Evolutionary conservation across 345 rosid genomes (phyloP).

Genomic region (Lepidium africanum): DNA sequence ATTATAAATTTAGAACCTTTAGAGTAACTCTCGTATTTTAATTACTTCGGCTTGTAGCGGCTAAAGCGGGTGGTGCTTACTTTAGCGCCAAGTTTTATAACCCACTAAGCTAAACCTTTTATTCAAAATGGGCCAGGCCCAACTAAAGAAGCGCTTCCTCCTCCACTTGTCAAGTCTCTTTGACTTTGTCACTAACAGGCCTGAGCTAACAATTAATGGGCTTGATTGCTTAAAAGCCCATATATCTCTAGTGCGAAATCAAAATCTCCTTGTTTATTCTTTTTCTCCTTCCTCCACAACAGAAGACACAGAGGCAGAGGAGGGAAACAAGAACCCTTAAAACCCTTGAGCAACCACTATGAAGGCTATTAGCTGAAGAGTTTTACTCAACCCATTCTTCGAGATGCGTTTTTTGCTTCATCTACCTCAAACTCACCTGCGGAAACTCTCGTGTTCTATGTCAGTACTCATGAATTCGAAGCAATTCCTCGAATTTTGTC

Average conservation of each 20-base stretch:
- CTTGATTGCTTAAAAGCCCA: background rate
- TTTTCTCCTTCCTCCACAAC: background rate
- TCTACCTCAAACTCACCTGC: slow-evolving; percentile 15
- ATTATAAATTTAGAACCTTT: background rate
- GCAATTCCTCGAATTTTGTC: slow-evolving; percentile 27
- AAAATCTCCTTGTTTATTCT: background rate
- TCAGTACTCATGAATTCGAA: slow-evolving; percentile 27
- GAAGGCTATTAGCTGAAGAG: background rate
- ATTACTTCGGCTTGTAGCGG: background rate
- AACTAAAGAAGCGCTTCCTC: background rate
- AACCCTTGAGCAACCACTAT: slow-evolving; percentile 18
- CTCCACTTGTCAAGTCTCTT: background rate
- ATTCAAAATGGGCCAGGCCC: background rate
- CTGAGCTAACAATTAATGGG: background rate
- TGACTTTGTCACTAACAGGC: background rate
- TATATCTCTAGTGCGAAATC: background rate
- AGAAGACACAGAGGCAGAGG: slow-evolving; percentile 4
- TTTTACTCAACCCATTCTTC: background rate
- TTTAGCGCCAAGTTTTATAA: slow-evolving; percentile 7
- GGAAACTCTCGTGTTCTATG: slow-evolving; percentile 20
- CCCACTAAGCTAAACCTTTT: background rate
- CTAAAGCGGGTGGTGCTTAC: background rate
- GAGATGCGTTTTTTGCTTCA: slow-evolving; percentile 26
- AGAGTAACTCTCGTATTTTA: background rate
- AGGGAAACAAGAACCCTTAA: slow-evolving; percentile 21